These are phyloP conservation scores for Wallacemonas rigidus DNA, from an alignment of 208 protist species.

Conservation along the genomic window DNA sequence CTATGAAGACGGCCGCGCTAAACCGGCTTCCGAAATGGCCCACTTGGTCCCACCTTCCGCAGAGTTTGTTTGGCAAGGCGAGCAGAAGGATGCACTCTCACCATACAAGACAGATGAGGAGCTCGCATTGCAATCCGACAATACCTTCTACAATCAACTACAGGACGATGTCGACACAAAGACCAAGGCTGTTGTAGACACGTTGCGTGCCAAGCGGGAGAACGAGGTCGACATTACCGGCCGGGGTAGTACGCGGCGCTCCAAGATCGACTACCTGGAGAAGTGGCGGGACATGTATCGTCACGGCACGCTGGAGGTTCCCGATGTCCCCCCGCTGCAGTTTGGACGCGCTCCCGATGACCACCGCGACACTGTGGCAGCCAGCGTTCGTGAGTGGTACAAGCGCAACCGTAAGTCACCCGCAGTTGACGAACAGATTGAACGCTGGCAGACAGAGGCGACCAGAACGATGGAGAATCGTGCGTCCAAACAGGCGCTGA, in stretches of 20 bases:
- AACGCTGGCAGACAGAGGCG: conserved; percentile 46
- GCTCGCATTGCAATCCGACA: conserved; percentile 82
- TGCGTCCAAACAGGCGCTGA: conserved; percentile 40
- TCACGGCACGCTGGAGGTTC: conserved; percentile 85
- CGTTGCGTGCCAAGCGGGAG: conserved; percentile 61
- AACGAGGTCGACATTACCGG: conserved; percentile 46
- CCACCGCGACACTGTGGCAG: conserved; percentile 69
- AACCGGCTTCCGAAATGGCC: conserved; percentile 75
- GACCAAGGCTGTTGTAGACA: conserved; percentile 55
- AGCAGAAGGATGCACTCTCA: conserved; percentile 64
- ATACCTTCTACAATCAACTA: conserved; percentile 75
- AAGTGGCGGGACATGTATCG: conserved; percentile 93
- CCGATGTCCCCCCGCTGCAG: conserved; percentile 61
- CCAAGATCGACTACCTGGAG: conserved; percentile 90
- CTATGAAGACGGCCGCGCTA: conserved; percentile 68
- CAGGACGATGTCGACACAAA: conserved; percentile 46
- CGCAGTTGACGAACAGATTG: conserved; percentile 41
- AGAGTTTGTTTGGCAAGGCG: conserved; percentile 82
- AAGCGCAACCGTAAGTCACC: conserved; percentile 54
- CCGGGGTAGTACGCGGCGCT: conserved; percentile 62
- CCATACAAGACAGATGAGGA: conserved; percentile 89
- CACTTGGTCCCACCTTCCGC: conserved; percentile 56
- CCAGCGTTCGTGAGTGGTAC: conserved; percentile 81
- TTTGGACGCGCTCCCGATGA: conserved; percentile 80
- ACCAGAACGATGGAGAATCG: conserved; percentile 36